Conservation (phyloP, 2,329 filamentous ascomycete genomes). For the Aspergillus proliferans region DNA sequence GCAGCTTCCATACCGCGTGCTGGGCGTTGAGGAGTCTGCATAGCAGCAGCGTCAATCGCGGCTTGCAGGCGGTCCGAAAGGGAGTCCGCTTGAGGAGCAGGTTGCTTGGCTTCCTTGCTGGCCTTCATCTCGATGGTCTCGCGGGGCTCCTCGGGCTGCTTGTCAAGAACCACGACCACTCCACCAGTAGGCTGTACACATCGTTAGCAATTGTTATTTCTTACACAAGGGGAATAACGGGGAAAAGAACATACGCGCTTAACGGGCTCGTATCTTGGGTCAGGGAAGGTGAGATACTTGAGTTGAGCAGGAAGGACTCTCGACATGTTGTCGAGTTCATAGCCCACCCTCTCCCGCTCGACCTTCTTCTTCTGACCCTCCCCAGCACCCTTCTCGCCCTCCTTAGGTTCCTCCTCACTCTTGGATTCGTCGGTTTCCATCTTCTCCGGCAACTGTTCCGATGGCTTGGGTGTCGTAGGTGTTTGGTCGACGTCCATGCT, state of each 20-base stretch:
- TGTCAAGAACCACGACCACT: slow-evolving; percentile 84
- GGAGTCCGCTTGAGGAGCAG: slow-evolving; percentile 37
- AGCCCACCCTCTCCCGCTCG: slow-evolving; percentile 95
- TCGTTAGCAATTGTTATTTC: slow-evolving; percentile 34
- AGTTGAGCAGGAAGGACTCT: slow-evolving; percentile 86
- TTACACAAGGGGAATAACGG: background rate
- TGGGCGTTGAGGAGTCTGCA: slow-evolving; percentile 28
- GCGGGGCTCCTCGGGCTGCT: slow-evolving; percentile 70
- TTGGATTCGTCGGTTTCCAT: slow-evolving; percentile 70
- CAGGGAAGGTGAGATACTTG: slow-evolving; percentile 90
- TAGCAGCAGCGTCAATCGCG: slow-evolving; percentile 27
- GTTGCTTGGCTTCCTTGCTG: slow-evolving; percentile 57
- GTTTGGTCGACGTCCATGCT: slow-evolving; percentile 91
- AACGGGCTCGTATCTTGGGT: slow-evolving; percentile 86
- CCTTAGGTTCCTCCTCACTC: slow-evolving; percentile 55
- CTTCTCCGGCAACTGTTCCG: slow-evolving; percentile 62
- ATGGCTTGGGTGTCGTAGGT: slow-evolving; percentile 65
- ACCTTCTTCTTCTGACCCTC: slow-evolving; percentile 74
- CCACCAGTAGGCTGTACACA: slow-evolving; percentile 73
- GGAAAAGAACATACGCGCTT: slow-evolving; percentile 61
- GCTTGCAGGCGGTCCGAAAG: slow-evolving; percentile 40
- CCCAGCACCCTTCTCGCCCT: slow-evolving; percentile 53
- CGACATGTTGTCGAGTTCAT: slow-evolving; percentile 95
- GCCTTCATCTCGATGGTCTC: slow-evolving; percentile 83
- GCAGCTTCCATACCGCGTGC: slow-evolving; percentile 17